Base-by-base conservation (phyloP, 768 basidiomycete species). In the Exsudoporus frostii region DNA sequence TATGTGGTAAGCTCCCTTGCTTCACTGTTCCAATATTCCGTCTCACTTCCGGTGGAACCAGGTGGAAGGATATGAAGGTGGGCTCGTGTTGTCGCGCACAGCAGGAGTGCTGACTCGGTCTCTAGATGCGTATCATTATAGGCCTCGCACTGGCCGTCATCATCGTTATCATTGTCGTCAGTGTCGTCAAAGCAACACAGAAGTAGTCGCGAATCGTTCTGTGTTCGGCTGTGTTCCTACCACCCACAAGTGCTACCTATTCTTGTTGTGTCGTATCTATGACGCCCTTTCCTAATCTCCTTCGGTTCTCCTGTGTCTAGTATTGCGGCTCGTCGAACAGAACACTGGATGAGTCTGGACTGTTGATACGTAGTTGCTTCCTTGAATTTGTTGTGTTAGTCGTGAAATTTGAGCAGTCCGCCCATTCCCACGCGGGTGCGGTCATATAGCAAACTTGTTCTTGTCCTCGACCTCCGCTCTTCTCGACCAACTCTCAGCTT, bases 1-100 rank as follows among this genome's bases (percentile, higher is more conserved):
- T 68, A 92, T 92, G 90, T 93, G 90, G 90, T 91, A 82, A 74
- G 88, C 75, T 45, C 40, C 32, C 27, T 43, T 42, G 45, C 37
- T 50, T 50, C 19, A 17, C 22, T 33, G 29, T 46, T 47, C 45
- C 15, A 10, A 39, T 45, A 14, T 27, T 30, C 57, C 30, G 38
- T 47, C 57, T 55, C 48, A 56, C 57, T 19, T 39, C 14, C 15
- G 41, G 27, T 55, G 49, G 41, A 47, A 32, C 33, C 49, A 92
- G 90, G 90, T 95, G 93, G 93, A 95, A 97, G 71, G 94, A 97
- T 70, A 93, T 93, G 90, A 93, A 93, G 86, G 90, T 89, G 53
- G 46, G 77, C 68, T 45, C 39, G 20, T 19, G 7, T 37, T 36
- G 42, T 50, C 30, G 22, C 33, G 5, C 29, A 11, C 47, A 20